phyloP scores from a whole-genome alignment of 257 asterid genomes.

The Cordia subcordata region DNA sequence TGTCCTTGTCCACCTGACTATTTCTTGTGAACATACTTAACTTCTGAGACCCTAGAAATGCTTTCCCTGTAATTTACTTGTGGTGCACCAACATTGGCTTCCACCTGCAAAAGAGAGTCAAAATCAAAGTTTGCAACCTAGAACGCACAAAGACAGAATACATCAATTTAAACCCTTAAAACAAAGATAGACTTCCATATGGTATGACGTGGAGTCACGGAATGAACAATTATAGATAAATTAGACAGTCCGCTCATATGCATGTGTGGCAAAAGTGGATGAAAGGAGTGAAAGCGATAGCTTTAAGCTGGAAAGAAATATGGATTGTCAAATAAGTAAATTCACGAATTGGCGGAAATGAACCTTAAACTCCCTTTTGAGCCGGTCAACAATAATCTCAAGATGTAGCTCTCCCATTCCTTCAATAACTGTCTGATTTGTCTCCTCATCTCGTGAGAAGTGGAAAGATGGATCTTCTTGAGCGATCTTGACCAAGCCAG shows the following conservation, averaged over 20 bases:
- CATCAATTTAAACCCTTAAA: too few relatives aligned
- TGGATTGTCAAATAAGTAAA: neutral
- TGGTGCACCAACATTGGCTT: conserved; percentile 99
- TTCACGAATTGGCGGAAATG: conserved; percentile 9
- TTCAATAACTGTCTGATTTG: conserved; percentile 91
- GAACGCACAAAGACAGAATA: too few relatives aligned
- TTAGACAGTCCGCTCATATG: too few relatives aligned
- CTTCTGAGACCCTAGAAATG: conserved; percentile 74
- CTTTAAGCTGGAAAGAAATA: neutral
- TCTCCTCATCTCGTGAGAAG: conserved; percentile 91
- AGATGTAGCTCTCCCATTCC: conserved; percentile 99
- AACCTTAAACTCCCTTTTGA: conserved; percentile 93
- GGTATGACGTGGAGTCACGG: too few relatives aligned
- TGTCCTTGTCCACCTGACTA: conserved; percentile 98
- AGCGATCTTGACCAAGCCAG: conserved; percentile 85
- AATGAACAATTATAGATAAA: too few relatives aligned
- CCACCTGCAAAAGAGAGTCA: conserved; percentile 47
- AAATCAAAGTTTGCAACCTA: too few relatives aligned
- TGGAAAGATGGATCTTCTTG: conserved; percentile 99
- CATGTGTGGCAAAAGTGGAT: too few relatives aligned
- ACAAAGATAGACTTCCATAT: too few relatives aligned
- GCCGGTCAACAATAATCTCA: conserved; percentile 94
- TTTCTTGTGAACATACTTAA: conserved; percentile 87
- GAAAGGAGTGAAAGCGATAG: too few relatives aligned
- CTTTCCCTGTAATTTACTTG: conserved; percentile 98